Conservation (phyloP, 1,284 basidiomycete species). For the Pyrrhoderma noxium region DNA sequence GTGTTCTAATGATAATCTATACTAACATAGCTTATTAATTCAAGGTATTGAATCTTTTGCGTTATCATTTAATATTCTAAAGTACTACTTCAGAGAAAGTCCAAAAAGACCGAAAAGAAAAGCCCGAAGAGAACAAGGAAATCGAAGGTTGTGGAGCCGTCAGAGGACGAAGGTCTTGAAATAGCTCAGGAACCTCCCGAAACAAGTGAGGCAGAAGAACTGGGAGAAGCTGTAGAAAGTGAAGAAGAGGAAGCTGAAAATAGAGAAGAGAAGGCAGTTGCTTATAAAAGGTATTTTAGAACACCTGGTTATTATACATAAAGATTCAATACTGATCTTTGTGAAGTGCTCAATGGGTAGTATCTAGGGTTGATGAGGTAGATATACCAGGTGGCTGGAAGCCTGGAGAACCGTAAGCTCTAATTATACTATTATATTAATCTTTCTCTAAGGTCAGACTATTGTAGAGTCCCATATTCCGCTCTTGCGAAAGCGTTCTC, state of each 20-base stretch:
- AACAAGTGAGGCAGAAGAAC: constrained; percentile 14
- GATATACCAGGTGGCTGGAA: constrained; percentile 86
- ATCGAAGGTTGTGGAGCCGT: constrained; percentile 6
- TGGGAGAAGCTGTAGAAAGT: constrained; percentile 33
- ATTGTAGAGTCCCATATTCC: constrained; percentile 86
- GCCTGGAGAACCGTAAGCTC: constrained; percentile 70
- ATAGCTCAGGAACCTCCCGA: constrained; percentile 24
- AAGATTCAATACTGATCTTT: constrained; percentile 2
- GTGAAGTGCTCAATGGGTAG: constrained; percentile 61
- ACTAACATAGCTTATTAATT: background rate
- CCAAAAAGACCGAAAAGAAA: background rate
- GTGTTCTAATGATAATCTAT: background rate
- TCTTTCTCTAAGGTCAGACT: no score
- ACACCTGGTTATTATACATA: no score
- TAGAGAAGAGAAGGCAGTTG: constrained; percentile 28
- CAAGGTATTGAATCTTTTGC: background rate
- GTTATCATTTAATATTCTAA: background rate
- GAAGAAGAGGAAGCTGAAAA: constrained; percentile 33
- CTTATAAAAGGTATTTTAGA: constrained; percentile 56
- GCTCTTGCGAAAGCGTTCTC: constrained; percentile 86
- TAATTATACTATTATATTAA: background rate
- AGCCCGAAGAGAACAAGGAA: constrained; percentile 8
- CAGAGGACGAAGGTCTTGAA: constrained; percentile 21
- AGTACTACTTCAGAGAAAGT: background rate
- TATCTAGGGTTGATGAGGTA: constrained; percentile 60